Evolutionary conservation across 2,329 filamentous ascomycete species (phyloP), one percentile per base, ranked within the genome.

Genomic region (Monosporascus sp.): DNA sequence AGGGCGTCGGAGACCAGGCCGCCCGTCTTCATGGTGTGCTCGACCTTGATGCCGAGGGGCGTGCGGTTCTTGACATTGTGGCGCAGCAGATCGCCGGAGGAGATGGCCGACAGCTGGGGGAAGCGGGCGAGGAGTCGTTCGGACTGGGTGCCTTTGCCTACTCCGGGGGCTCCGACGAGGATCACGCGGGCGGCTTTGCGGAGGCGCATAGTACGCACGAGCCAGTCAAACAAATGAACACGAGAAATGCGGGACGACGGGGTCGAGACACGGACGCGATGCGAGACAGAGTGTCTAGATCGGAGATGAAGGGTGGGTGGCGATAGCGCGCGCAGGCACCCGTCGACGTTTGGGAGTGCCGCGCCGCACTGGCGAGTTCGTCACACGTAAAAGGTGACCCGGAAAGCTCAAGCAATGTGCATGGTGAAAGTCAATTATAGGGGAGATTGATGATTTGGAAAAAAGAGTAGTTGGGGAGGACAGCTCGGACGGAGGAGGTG

Each of bases 101-200:
- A 96, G 70, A 99, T 93, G 18, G 91, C 87, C 50, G 90, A 88
- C 47, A 99, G 78, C 66, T 97, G 89, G 3, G 92, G 90, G 68
- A 94, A 99, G 60, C 89, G 85, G 62, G 85, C 78, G 61, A 97
- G 85, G 57, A 99, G 78, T 56, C 94, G 85, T 70, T 96, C 89
- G 49, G 90, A 90, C 75, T 99, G 94, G 3, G 94, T 99, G 58
- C 93, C 94, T 72, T 99, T 99, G 58, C 94, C 94, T 53, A 96
- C 94, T 54, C 92, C 92, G n/a, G 94, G 94, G 50, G 93, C 92
- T 63, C 94, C 94, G 63, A 99, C 84, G 61, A 99, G 84, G 67
- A 99, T 97, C 58, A 97, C 87, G 58, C 94, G 88, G 51, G 94
- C 94, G 53, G 94, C 93, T 73, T 81, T 85, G 60, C 80, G 81